Conservation (phyloP, 352 stramenopile species). For the Phytophthora gonapodyides region DNA sequence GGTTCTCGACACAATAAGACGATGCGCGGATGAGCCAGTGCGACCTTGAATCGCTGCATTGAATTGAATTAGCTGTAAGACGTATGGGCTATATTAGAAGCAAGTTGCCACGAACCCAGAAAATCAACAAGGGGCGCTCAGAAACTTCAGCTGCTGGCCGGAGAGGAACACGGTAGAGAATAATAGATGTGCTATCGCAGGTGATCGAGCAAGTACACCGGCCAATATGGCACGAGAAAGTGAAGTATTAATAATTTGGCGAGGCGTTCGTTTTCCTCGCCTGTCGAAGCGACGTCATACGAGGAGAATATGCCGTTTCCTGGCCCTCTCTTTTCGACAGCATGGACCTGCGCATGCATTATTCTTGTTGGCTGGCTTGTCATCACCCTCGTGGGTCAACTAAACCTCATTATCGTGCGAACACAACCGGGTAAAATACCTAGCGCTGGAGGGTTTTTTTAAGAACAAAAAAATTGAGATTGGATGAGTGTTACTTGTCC, state of each 20-base stretch:
- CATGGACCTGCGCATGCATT: not conserved
- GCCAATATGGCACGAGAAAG: not conserved
- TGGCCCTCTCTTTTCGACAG: not conserved
- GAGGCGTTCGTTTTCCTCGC: conserved; percentile 9
- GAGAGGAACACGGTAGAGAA: not conserved
- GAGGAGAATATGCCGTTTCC: no score
- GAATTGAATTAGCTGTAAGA: no score
- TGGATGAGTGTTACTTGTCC: no score
- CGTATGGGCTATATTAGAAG: no score
- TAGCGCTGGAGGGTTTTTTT: no score
- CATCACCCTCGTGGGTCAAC: not conserved
- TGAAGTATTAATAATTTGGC: conserved; percentile 11
- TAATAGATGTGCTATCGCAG: conserved; percentile 1
- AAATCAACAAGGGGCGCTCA: not conserved
- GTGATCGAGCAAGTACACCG: conserved; percentile 1
- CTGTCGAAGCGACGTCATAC: conserved; percentile 6
- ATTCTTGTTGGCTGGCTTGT: not conserved
- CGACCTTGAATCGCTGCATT: no score
- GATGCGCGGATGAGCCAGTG: no score
- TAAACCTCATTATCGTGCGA: no score
- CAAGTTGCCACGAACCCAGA: conserved; percentile 11
- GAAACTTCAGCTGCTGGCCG: not conserved
- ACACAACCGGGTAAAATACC: no score
- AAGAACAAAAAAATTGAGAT: no score
- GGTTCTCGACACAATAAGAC: no score